Evolutionary conservation across 805 yeast genomes (phyloP), one percentile per base, ranked within the genome.

Genomic region (Nakazawaea holstii): DNA sequence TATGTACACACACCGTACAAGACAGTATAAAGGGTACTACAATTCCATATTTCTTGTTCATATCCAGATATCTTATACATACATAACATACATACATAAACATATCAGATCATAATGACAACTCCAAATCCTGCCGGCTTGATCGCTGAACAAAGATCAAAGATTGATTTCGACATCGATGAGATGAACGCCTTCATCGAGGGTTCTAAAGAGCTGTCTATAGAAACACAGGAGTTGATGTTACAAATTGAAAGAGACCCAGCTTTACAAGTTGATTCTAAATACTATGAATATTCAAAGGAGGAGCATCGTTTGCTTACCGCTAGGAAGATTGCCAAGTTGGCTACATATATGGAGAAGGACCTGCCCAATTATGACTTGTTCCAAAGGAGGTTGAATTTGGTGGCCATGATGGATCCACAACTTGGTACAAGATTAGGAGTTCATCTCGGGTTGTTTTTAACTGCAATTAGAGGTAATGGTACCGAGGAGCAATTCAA

Each of bases 361-460:
- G 72, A 67, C 51, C 59, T 59, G 32, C 69, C 71, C 9, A 49
- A 62, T 50, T 65, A 66, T 43, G 70, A 71, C 26, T 66, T 62
- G 35, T 82, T 83, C 61, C 78, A 77, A 60, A 73, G 77, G 55
- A 70, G 91, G 58, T 67, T 84, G 51, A 74, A 80, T 30, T 54
- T 82, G 48, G 64, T 83, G 29, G 80, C 81, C 14, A 70, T 82
- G 39, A 74, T 82, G 52, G 97, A 92, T 64, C 95, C 96, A 14
- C 83, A 82, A 55, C 69, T 86, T 39, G 79, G 81, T 45, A 90
- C 96, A 30, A 78, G 98, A 57, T 66, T 87, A 43, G 96, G 96
- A 37, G 90, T 91, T 48, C 95, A 91, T 69, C 72, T 84, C 54
- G 97, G 96, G 4, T 73, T 91, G 49, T 92, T 92, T 62, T 74